These are phyloP conservation scores for Kodamaea kaohsiungensis DNA, from an alignment of 805 yeast species.

Conservation along the genomic window DNA sequence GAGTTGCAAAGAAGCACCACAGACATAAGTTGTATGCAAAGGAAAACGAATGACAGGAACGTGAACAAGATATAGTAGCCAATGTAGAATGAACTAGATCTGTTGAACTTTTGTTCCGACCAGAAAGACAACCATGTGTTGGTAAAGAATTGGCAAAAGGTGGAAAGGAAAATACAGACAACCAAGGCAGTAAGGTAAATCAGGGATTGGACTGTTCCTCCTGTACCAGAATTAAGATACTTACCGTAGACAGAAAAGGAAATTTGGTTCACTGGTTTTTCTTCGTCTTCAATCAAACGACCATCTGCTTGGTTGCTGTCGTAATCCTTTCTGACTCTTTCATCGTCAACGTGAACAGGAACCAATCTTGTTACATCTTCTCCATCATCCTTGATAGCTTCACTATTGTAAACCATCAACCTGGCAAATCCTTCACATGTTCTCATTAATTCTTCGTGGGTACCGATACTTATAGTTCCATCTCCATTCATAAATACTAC, in stretches of 20 bases:
- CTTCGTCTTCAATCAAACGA: slow-evolving; percentile 17
- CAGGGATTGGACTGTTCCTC: slow-evolving; percentile 2
- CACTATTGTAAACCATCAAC: slow-evolving; percentile 37
- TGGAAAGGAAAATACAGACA: slow-evolving; percentile 25
- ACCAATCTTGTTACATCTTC: slow-evolving; percentile 4
- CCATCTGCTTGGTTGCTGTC: neutral
- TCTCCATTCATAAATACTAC: slow-evolving; percentile 71
- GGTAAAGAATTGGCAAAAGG: slow-evolving; percentile 57
- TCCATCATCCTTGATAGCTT: slow-evolving; percentile 11
- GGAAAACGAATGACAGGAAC: slow-evolving; percentile 46
- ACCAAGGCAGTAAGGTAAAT: slow-evolving; percentile 8
- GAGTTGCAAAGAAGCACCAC: slow-evolving; percentile 51
- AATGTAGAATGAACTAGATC: slow-evolving; percentile 59
- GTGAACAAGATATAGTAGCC: slow-evolving; percentile 70
- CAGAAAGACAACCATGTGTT: slow-evolving; percentile 85
- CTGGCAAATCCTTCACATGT: slow-evolving; percentile 35
- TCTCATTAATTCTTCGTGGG: slow-evolving; percentile 50
- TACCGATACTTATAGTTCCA: slow-evolving; percentile 60
- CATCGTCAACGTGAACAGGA: neutral
- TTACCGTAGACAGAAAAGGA: slow-evolving; percentile 30
- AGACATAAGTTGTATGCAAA: slow-evolving; percentile 42
- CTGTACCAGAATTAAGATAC: slow-evolving; percentile 30
- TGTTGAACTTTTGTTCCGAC: slow-evolving; percentile 56
- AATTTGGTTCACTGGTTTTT: slow-evolving; percentile 27
- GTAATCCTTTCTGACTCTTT: neutral